phyloP scores from a whole-genome alignment of 2,329 filamentous ascomycete genomes.

The Stagonosporopsis vannaccii region DNA sequence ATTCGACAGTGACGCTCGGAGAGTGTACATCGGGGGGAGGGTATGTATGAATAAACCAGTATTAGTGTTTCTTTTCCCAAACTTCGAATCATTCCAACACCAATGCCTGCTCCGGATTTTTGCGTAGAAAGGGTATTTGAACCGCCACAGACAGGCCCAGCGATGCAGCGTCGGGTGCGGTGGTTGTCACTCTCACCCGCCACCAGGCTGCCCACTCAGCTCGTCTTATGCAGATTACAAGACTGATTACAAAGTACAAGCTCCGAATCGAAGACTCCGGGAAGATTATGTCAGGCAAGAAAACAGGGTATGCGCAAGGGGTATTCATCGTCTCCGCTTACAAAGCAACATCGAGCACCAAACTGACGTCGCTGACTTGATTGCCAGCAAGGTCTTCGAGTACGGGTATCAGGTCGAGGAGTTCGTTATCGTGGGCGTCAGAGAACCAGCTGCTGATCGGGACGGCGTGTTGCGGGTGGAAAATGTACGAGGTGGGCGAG shows the following conservation, averaged over 20 bases:
- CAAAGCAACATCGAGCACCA: slow-evolving; percentile 89
- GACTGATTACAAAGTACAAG: slow-evolving; percentile 50
- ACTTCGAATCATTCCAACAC: slow-evolving; percentile 22
- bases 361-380: slow-evolving; percentile 92
- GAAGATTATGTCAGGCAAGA: slow-evolving; percentile 30
- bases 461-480: slow-evolving; percentile 98
- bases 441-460: slow-evolving; percentile 99
- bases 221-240: slow-evolving; percentile 47
- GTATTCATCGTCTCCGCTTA: slow-evolving; percentile 51
- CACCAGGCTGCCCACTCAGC: slow-evolving; percentile 5
- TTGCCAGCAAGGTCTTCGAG: slow-evolving; percentile 92
- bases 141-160: slow-evolving; percentile 6
- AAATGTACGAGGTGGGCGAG: slow-evolving; percentile 98
- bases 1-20: slow-evolving; percentile 27
- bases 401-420: slow-evolving; percentile 95
- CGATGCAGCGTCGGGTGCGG: neutral
- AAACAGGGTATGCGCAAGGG: slow-evolving; percentile 35
- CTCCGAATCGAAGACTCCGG: slow-evolving; percentile 31
- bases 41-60: slow-evolving; percentile 37
- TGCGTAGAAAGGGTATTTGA: slow-evolving; percentile 21
- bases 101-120: slow-evolving; percentile 19
- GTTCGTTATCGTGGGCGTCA: slow-evolving; percentile 98
- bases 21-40: slow-evolving; percentile 25
- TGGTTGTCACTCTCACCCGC: neutral
- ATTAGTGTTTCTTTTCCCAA: slow-evolving; percentile 39